phyloP scores from a whole-genome alignment of 768 basidiomycete genomes.

The Cytidiella melzeri region DNA sequence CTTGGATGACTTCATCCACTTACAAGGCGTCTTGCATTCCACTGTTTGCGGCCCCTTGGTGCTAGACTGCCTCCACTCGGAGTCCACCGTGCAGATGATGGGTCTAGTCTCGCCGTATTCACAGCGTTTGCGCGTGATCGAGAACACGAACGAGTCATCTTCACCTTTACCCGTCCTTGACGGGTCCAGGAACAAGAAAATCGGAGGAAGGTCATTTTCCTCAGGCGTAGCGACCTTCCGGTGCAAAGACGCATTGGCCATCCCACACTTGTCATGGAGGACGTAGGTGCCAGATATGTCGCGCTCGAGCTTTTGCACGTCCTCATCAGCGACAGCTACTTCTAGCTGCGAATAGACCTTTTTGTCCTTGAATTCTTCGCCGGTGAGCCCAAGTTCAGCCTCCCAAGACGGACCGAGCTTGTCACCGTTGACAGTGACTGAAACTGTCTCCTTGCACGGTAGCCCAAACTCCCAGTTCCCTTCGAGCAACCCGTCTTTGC shows the following conservation, averaged over 20 bases:
- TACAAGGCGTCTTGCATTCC: constrained; percentile 51
- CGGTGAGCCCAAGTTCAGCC: constrained; percentile 65
- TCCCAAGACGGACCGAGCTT: constrained; percentile 83
- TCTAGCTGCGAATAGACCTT: constrained; percentile 61
- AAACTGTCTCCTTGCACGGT: constrained; percentile 49
- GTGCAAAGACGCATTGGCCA: constrained; percentile 80
- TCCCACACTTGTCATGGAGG: constrained; percentile 82
- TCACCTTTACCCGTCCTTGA: constrained; percentile 67
- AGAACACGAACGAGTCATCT: constrained; percentile 83
- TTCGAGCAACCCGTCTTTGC: constrained; percentile 48
- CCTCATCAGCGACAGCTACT: constrained; percentile 49
- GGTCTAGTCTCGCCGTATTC: constrained; percentile 81
- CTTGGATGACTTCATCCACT: constrained; percentile 50
- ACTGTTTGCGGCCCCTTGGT: constrained; percentile 43
- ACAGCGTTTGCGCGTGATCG: constrained; percentile 67
- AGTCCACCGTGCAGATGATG: constrained; percentile 64
- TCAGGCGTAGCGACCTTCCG: constrained; percentile 41
- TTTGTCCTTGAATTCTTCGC: constrained; percentile 59
- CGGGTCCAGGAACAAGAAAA: constrained; percentile 85
- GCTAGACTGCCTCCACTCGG: constrained; percentile 73
- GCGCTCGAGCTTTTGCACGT: constrained; percentile 54
- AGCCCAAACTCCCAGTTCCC: constrained; percentile 82
- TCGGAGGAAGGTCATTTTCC: constrained; percentile 48
- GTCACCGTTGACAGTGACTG: constrained; percentile 57
- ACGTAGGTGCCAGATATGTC: constrained; percentile 77